Evolutionary conservation across 2,329 filamentous ascomycete species (phyloP), one percentile per base, ranked within the genome.

Genomic region (Tolypocladium inflatum): DNA sequence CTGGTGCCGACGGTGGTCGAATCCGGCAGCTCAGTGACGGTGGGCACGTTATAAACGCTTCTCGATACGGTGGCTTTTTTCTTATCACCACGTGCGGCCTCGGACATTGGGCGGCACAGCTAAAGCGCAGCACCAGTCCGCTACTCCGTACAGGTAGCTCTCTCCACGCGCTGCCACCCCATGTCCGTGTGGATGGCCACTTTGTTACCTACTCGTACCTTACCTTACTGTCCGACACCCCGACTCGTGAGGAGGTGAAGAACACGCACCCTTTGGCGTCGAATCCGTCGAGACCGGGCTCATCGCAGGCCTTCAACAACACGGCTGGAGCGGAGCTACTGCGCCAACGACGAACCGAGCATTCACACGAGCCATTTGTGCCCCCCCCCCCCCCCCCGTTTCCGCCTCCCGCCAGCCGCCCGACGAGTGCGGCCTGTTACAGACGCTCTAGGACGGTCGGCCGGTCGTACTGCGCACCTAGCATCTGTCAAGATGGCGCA

Each of bases 401-500:
- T 6, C 26, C 48, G 48, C 30, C 17, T 37, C 52, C 17, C 30
- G 9, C 35, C 21, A n/a, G n/a, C n/a, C 56, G 19, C 48, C 35
- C n/a, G 52, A 50, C 56, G 33, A 58, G 52, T n/a, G 41, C 38
- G 56, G 13, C 23, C n/a, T 38, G 42, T 38, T 38, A 8, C 21
- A 45, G 15, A 50, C 13, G 26, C 15, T 7, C 30, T 2, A 19
- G 35, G 33, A 55, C 41, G 8, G 13, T 55, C 23, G 23, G 19
- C n/a, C 42, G 42, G 30, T 50, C 39, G 33, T 15, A 17, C 4
- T 19, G n/a, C 19, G 42, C 19, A 8, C 45, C 45, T 33, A 45
- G n/a, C 54, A 17, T 41, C 48, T 39, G 23, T 53, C 54, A 84
- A 72, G 73, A 96, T 96, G 92, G 90, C 92, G 75, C 86, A 91